Conservation (phyloP, 2,329 filamentous ascomycete species). For the Cladosporium velox region DNA sequence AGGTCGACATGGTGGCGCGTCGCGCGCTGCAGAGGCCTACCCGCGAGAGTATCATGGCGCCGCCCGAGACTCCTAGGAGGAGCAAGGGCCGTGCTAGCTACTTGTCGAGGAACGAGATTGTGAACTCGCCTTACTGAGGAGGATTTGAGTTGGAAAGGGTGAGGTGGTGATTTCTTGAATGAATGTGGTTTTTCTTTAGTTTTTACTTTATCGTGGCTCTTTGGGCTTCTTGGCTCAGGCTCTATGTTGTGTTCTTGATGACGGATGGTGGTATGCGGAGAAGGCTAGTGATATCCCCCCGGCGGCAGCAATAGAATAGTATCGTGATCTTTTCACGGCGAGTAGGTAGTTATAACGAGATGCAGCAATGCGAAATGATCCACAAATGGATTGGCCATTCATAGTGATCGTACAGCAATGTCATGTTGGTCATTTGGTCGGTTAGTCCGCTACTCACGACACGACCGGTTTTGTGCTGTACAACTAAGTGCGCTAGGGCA, state of each 20-base stretch:
- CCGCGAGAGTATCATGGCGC: constrained; percentile 82
- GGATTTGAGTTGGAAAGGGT: not conserved
- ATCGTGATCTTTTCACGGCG: not conserved
- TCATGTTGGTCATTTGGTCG: not conserved
- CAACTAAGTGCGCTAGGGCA: not conserved
- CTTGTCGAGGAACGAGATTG: constrained; percentile 78
- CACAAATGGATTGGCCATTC: not conserved
- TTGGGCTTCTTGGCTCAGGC: not conserved
- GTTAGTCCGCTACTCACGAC: not conserved
- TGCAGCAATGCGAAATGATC: constrained; percentile 3
- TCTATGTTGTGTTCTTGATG: not conserved
- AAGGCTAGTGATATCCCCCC: constrained; percentile 4
- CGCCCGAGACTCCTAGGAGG: constrained; percentile 42
- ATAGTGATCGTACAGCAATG: not conserved
- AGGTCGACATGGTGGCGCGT: constrained; percentile 96
- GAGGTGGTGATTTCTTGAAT: no score
- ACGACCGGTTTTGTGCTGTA: not conserved
- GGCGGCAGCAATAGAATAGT: not conserved
- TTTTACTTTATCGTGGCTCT: not conserved
- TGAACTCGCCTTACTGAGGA: constrained; percentile 66
- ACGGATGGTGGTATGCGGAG: not conserved
- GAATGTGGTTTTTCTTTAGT: not conserved
- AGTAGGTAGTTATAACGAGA: constrained; percentile 7
- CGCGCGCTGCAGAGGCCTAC: constrained; percentile 83
- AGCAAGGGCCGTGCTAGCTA: constrained; percentile 59